A percentile compares a stretch with the other conserved stretches of the same genome.
phyloP scores from a whole-genome alignment of 768 basidiomycete genomes.

The Rubroboletus pulcherrimus region DNA sequence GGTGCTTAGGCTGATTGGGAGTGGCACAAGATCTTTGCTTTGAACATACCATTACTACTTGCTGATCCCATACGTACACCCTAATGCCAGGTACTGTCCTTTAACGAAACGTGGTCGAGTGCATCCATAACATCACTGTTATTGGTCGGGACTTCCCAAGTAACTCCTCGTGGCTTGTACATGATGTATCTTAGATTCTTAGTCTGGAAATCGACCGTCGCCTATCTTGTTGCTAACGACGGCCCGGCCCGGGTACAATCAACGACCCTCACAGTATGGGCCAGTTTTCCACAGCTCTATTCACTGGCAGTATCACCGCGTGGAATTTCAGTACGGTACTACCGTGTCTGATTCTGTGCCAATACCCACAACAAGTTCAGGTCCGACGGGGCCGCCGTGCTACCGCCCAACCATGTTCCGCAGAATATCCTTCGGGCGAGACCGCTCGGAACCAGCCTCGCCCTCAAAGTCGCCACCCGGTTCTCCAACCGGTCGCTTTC shows the following conservation, averaged over 20 bases:
- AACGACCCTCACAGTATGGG: not conserved
- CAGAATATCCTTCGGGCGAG: constrained; percentile 1
- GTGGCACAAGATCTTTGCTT: constrained; percentile 9
- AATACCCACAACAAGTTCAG: not conserved
- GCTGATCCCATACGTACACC: not conserved
- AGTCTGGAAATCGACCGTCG: not conserved
- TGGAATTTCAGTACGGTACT: not conserved
- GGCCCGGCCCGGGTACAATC: not conserved
- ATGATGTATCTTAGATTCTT: not conserved
- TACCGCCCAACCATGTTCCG: constrained; percentile 19
- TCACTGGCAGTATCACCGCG: not conserved
- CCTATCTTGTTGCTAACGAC: not conserved
- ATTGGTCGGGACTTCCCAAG: not conserved
- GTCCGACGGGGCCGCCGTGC: not conserved
- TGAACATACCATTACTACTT: not conserved
- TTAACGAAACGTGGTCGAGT: no score
- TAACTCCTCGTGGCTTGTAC: not conserved
- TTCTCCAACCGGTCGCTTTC: constrained; percentile 11
- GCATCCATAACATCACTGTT: not conserved
- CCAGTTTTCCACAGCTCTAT: not conserved
- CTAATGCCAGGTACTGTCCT: not conserved
- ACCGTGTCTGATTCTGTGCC: not conserved
- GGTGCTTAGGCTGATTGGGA: constrained; percentile 17
- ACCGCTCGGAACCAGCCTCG: constrained; percentile 7
- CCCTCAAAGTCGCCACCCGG: constrained; percentile 12